These are phyloP conservation scores for Ustulina deusta DNA, from an alignment of 2,329 filamentous ascomycete genomes.

Conservation along the genomic window DNA sequence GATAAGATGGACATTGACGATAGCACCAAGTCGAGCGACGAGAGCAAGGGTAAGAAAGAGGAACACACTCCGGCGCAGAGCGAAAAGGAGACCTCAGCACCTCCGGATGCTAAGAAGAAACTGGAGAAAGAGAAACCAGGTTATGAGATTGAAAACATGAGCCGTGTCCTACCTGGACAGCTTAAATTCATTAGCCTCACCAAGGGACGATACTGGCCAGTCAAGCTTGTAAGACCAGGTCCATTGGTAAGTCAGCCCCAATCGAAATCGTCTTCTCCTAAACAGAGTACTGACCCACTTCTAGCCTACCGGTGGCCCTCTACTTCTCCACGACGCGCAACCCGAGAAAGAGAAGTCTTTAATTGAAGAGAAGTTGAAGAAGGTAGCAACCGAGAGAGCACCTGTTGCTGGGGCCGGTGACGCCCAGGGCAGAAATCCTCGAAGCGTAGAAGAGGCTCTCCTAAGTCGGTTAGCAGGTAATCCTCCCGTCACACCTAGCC, in stretches of 20 bases:
- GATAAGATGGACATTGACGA: constrained; percentile 93
- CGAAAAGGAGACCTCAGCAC: constrained; percentile 67
- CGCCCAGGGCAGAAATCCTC: constrained; percentile 42
- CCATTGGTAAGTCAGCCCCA: constrained; percentile 67
- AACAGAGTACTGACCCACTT: constrained; percentile 56
- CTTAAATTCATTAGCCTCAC: constrained; percentile 96
- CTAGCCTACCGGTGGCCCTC: constrained; percentile 91
- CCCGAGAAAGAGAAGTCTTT: constrained; percentile 82
- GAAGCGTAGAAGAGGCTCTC: constrained; percentile 52
- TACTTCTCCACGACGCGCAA: constrained; percentile 87
- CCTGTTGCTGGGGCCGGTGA: constrained; percentile 61
- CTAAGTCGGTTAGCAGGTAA: constrained; percentile 47
- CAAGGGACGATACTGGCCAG: constrained; percentile 89
- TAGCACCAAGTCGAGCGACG: constrained; percentile 63
- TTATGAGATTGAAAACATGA: constrained; percentile 98
- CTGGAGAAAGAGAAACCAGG: constrained; percentile 95
- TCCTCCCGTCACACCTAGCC: constrained; percentile 42
- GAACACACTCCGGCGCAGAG: constrained; percentile 60
- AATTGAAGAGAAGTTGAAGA: constrained; percentile 93
- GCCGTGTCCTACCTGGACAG: constrained; percentile 88
- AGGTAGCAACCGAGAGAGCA: constrained; percentile 73
- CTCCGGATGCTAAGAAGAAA: constrained; percentile 83
- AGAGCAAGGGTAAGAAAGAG: constrained; percentile 72
- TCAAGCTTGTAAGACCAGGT: constrained; percentile 64
- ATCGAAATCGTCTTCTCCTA: background rate